Conservation (phyloP, 306 rosid genomes). For the Luffa acutangula region DNA sequence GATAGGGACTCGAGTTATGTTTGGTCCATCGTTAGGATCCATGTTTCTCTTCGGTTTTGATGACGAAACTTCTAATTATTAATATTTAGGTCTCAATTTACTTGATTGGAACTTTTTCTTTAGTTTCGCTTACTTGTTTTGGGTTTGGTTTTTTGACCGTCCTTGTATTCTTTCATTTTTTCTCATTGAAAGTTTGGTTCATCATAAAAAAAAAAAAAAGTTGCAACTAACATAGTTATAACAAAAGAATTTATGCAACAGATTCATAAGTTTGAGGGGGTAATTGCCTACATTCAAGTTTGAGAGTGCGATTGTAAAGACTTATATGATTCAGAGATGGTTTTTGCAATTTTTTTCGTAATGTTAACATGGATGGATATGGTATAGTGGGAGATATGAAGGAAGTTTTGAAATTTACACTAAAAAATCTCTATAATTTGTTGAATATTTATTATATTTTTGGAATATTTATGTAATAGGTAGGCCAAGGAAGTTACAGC, state of each 20-base stretch:
- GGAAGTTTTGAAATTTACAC: background rate
- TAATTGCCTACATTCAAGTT: background rate
- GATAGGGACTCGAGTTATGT: no score
- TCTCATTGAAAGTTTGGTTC: no score
- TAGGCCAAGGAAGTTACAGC: slow-evolving; percentile 98
- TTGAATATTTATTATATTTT: background rate
- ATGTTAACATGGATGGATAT: background rate
- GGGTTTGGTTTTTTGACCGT: no score
- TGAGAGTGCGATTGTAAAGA: background rate
- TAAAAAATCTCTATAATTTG: background rate
- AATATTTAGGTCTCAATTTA: no score
- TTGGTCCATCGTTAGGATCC: no score
- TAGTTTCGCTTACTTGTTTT: no score
- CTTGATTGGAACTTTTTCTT: no score
- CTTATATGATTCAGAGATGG: background rate
- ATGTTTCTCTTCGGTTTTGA: no score
- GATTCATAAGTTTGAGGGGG: background rate
- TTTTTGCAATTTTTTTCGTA: background rate
- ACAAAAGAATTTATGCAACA: background rate
- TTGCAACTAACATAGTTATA: background rate
- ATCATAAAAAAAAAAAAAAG: no score
- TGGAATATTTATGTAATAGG: slow-evolving; percentile 33
- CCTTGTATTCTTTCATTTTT: no score
- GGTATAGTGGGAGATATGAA: background rate
- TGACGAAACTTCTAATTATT: no score